phyloP scores from a whole-genome alignment of 345 rosid species.

The Chamaenerion angustifolium region DNA sequence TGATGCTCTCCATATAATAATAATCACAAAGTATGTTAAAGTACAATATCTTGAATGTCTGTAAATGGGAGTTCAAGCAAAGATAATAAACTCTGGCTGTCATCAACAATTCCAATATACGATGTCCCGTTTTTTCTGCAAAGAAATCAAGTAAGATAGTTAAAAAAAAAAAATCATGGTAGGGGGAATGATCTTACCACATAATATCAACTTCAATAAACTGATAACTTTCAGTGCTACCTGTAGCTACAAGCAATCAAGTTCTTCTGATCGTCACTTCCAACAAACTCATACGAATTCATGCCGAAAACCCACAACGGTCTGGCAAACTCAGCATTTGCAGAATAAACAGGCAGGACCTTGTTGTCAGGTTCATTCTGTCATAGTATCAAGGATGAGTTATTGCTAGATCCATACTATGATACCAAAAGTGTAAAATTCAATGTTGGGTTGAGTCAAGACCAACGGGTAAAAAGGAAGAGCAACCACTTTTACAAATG shows the following conservation, averaged over 20 bases:
- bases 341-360: constrained; percentile 40
- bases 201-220: too few relatives aligned
- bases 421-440: too few relatives aligned
- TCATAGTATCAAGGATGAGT: constrained; percentile 6
- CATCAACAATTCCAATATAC: constrained; percentile 64
- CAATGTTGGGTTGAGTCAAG: too few relatives aligned
- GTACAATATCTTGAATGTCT: constrained; percentile 69
- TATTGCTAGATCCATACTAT: background rate
- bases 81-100: constrained; percentile 44
- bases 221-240: constrained; percentile 15
- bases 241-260: constrained; percentile 76
- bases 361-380: constrained; percentile 61
- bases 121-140: constrained; percentile 90
- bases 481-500: too few relatives aligned
- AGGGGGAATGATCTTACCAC: too few relatives aligned
- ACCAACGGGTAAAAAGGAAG: too few relatives aligned
- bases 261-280: constrained; percentile 40
- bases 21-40: constrained; percentile 1
- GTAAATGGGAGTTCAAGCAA: constrained; percentile 78
- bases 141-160: constrained; percentile 7
- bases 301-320: constrained; percentile 79
- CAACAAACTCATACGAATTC: constrained; percentile 62
- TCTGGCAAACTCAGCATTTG: constrained; percentile 74
- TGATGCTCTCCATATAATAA: too few relatives aligned
- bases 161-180: too few relatives aligned